phyloP scores from a whole-genome alignment of 2,329 filamentous ascomycete genomes.

The Botryotinia globosa region DNA sequence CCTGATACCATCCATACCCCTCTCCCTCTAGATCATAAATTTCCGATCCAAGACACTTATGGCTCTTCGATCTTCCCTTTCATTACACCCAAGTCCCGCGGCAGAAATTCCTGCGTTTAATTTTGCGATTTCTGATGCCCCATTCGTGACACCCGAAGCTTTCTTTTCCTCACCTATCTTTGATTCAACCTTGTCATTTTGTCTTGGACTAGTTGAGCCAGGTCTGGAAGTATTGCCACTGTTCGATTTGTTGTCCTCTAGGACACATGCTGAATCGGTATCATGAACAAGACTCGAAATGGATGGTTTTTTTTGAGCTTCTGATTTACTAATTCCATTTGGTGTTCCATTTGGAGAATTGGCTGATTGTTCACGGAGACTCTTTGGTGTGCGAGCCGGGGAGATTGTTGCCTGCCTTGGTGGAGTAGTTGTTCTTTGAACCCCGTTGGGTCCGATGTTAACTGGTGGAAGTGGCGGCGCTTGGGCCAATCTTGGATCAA shows the following conservation, averaged over 20 bases:
- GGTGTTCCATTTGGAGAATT: constrained; percentile 25
- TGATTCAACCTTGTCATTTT: constrained; percentile 39
- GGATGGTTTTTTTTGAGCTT: constrained; percentile 37
- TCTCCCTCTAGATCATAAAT: constrained; percentile 40
- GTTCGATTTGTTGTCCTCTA: constrained; percentile 36
- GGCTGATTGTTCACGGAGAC: constrained; percentile 8
- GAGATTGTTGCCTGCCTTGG: constrained; percentile 23
- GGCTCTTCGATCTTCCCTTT: constrained; percentile 61
- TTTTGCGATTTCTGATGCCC: constrained; percentile 50
- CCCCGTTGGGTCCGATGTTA: constrained; percentile 24
- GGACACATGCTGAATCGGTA: constrained; percentile 34
- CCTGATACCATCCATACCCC: background rate
- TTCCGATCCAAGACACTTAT: constrained; percentile 63
- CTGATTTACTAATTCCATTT: constrained; percentile 25
- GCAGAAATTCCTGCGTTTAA: constrained; percentile 40
- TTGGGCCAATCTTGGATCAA: constrained; percentile 28
- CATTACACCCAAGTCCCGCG: constrained; percentile 38
- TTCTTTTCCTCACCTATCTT: constrained; percentile 32
- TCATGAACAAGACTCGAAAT: constrained; percentile 37
- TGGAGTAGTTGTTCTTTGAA: constrained; percentile 28
- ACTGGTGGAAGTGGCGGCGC: constrained; percentile 26
- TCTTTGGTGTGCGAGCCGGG: constrained; percentile 18
- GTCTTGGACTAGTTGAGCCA: constrained; percentile 34
- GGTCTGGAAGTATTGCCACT: constrained; percentile 34
- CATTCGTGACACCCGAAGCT: background rate